These are phyloP conservation scores for Amylocarpus encephaloides DNA, from an alignment of 2,329 filamentous ascomycete species.

Conservation along the genomic window DNA sequence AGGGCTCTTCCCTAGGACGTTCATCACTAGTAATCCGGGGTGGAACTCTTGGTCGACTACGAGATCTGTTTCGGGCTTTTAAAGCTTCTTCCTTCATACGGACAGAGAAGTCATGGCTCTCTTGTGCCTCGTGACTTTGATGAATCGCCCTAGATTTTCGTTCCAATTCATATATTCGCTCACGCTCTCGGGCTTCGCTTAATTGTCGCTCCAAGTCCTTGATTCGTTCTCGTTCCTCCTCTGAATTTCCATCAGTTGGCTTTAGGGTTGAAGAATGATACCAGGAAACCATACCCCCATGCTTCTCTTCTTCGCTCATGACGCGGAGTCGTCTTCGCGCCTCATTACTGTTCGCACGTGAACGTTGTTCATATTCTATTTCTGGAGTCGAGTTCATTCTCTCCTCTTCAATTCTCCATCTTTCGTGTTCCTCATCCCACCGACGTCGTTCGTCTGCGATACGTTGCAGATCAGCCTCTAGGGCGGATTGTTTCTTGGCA, in stretches of 20 bases:
- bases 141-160: constrained; percentile 41
- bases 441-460: constrained; percentile 62
- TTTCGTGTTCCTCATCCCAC: constrained; percentile 71
- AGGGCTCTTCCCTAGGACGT: neutral
- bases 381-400: constrained; percentile 63
- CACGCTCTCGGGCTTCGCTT: constrained; percentile 60
- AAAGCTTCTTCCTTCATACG: constrained; percentile 26
- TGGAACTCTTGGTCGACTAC: neutral
- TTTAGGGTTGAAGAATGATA: constrained; percentile 58
- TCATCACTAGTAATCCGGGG: neutral
- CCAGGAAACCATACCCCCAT: constrained; percentile 68
- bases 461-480: constrained; percentile 51
- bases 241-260: too few species aligned
- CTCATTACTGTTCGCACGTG: neutral
- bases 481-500: constrained; percentile 56
- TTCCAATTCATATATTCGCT: constrained; percentile 56
- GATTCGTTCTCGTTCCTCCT: constrained; percentile 58
- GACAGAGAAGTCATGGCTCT: constrained; percentile 27
- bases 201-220: constrained; percentile 72
- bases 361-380: constrained; percentile 38
- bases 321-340: neutral
- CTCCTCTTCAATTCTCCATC: constrained; percentile 73
- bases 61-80: constrained; percentile 7
- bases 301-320: constrained; percentile 51
- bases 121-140: constrained; percentile 20